Evolutionary conservation across 2,329 filamentous ascomycete genomes (phyloP), one percentile per base, ranked within the genome.

Genomic region (Cordyceps cateniannulata): DNA sequence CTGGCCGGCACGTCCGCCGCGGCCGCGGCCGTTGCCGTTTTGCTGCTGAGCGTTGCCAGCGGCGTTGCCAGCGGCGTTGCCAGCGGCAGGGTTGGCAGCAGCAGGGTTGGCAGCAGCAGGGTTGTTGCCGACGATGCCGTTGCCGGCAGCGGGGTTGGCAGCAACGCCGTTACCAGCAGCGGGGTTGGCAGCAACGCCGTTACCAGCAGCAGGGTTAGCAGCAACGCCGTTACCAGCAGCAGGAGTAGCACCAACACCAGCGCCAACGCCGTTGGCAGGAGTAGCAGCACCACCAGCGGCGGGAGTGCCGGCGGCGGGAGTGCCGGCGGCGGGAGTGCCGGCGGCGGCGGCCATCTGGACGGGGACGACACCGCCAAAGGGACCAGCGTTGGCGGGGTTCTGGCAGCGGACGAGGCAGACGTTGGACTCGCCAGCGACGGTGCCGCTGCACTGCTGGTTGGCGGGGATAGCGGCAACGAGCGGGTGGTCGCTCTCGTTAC

Each of bases 391-490:
- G 38, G 84, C 84, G 1, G 75, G 77, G 71, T 87, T 87, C 75
- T 84, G 73, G 74, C 84, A 86, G 27, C 83, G 79, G 54, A 88
- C 83, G 66, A 87, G 79, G 74, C 85, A 87, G 66, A 86, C 78
- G 65, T 83, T 83, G 40, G 75, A 69, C 72, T 84, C 77, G 44
- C 83, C 85, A 14, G 82, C 84, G 5, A 84, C 81, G 38, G 77
- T 82, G 51, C 85, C 85, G 16, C 81, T 85, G 73, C 85, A 88
- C 50, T 73, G 67, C 73, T 82, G 80, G 63, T 74, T 72, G 44
- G 78, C 79, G 0, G 84, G 81, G 63, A 87, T 80, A n/a, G 76
- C 75, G 16, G 79, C 84, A n/a, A 72, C 77, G n/a, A 87, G 76
- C n/a, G 82, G 79, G 67, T 76, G 75, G 65, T 80, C 78, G 22